Conservation (phyloP, 257 asterid genomes). For the Henckelia pumila region DNA sequence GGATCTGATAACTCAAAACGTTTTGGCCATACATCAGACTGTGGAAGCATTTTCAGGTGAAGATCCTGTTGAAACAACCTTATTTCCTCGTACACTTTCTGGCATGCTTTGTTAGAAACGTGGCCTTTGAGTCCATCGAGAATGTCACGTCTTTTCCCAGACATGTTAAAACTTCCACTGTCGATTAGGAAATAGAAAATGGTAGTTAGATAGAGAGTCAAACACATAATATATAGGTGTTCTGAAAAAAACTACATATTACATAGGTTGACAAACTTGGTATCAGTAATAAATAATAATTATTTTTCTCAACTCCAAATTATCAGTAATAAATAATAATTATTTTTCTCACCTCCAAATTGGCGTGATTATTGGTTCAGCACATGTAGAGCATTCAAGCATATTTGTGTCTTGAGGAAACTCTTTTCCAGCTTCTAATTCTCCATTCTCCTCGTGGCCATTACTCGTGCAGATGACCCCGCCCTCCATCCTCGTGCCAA, state of each 20-base stretch:
- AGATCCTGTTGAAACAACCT: constrained; percentile 44
- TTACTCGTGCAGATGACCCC: background rate
- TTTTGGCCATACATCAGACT: constrained; percentile 61
- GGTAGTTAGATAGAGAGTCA: background rate
- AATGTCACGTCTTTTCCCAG: constrained; percentile 29
- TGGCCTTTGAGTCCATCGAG: constrained; percentile 57
- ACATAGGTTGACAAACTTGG: background rate
- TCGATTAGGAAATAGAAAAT: constrained; percentile 15
- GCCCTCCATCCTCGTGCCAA: background rate
- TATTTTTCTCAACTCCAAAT: constrained; percentile 62
- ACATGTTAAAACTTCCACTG: constrained; percentile 61
- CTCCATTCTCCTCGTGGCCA: background rate
- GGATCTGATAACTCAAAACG: constrained; percentile 52
- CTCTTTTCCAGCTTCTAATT: constrained; percentile 14
- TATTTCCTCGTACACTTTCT: constrained; percentile 47
- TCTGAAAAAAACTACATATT: background rate
- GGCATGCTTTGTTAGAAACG: constrained; percentile 53
- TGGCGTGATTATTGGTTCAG: constrained; percentile 38
- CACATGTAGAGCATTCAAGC: constrained; percentile 16
- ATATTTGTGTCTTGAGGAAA: constrained; percentile 21
- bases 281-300: background rate
- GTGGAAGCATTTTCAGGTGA: constrained; percentile 63
- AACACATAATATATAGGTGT: background rate
- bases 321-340: background rate
- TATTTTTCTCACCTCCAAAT: constrained; percentile 63